Conservation (phyloP, 768 basidiomycete genomes). For the Holtermanniella nyarrowii region DNA sequence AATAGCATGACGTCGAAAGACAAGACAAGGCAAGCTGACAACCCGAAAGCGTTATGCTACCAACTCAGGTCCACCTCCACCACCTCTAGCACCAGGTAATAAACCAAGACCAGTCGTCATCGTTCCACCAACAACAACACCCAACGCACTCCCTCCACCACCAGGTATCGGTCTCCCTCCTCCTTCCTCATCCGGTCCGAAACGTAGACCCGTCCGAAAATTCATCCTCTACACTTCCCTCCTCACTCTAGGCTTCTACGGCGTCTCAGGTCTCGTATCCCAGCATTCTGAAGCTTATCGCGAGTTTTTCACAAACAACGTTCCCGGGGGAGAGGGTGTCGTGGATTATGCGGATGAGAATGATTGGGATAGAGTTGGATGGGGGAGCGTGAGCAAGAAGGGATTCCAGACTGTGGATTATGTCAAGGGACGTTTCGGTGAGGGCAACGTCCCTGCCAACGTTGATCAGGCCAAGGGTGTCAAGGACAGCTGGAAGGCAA, state of each 20-base stretch:
- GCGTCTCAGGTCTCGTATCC: conserved; percentile 66
- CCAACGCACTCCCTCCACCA: conserved; percentile 12
- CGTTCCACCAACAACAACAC: conserved; percentile 1
- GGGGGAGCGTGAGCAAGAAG: conserved; percentile 40
- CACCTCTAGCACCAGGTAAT: conserved; percentile 5
- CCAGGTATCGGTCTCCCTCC: conserved; percentile 20
- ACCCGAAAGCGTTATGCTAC: conserved; percentile 10
- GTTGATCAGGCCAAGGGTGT: conserved; percentile 16
- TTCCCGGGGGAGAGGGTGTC: conserved; percentile 67
- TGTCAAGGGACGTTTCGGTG: not conserved
- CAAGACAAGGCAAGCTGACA: too few species aligned
- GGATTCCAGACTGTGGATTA: conserved; percentile 6
- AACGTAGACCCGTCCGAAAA: conserved; percentile 46
- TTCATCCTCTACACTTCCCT: conserved; percentile 60
- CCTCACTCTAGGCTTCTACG: conserved; percentile 66
- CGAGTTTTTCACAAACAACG: conserved; percentile 69
- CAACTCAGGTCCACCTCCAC: conserved; percentile 2
- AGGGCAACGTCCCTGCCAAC: conserved; percentile 31
- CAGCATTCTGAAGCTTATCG: conserved; percentile 70
- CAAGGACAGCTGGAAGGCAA: not conserved
- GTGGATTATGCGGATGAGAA: conserved; percentile 70
- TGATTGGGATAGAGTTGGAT: conserved; percentile 66
- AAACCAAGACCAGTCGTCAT: conserved; percentile 9
- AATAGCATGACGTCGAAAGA: too few species aligned
- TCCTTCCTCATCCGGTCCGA: too few species aligned